These are phyloP conservation scores for Dacryopinax spathularia DNA, from an alignment of 768 basidiomycete species.

Conservation along the genomic window DNA sequence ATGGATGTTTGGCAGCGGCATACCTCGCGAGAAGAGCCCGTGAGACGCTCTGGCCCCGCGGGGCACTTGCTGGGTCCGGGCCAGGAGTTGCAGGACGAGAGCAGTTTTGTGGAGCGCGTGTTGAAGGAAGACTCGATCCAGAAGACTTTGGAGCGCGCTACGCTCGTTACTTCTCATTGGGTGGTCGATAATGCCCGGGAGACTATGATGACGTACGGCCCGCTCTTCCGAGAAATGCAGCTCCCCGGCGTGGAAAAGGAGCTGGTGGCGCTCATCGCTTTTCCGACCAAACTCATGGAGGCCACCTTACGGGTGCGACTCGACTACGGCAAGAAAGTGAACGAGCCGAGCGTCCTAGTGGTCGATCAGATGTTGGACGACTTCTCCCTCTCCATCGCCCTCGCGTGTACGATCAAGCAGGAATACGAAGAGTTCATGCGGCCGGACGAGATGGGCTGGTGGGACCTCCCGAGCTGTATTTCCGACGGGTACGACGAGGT, in stretches of 20 bases:
- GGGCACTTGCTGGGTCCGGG: slow-evolving; percentile 5
- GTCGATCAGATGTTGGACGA: slow-evolving; percentile 92
- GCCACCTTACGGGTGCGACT: slow-evolving; percentile 80
- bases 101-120: slow-evolving; percentile 83
- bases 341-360: slow-evolving; percentile 75
- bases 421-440: slow-evolving; percentile 86
- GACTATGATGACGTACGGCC: slow-evolving; percentile 66
- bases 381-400: slow-evolving; percentile 74
- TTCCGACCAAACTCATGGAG: slow-evolving; percentile 87
- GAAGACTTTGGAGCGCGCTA: slow-evolving; percentile 82
- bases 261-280: slow-evolving; percentile 83
- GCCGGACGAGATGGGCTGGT: slow-evolving; percentile 73
- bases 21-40: slow-evolving; percentile 44
- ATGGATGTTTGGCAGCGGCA: slow-evolving; percentile 76
- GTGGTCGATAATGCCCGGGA: slow-evolving; percentile 77
- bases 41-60: background rate
- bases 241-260: slow-evolving; percentile 83
- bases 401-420: slow-evolving; percentile 88
- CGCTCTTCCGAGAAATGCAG: slow-evolving; percentile 71
- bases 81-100: slow-evolving; percentile 46
- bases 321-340: slow-evolving; percentile 74
- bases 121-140: slow-evolving; percentile 95
- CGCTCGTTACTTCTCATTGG: slow-evolving; percentile 64
- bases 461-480: slow-evolving; percentile 80
- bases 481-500: slow-evolving; percentile 81